These are phyloP conservation scores for Aciculoconidium aculeatum DNA, from an alignment of 805 yeast genomes.

Conservation along the genomic window DNA sequence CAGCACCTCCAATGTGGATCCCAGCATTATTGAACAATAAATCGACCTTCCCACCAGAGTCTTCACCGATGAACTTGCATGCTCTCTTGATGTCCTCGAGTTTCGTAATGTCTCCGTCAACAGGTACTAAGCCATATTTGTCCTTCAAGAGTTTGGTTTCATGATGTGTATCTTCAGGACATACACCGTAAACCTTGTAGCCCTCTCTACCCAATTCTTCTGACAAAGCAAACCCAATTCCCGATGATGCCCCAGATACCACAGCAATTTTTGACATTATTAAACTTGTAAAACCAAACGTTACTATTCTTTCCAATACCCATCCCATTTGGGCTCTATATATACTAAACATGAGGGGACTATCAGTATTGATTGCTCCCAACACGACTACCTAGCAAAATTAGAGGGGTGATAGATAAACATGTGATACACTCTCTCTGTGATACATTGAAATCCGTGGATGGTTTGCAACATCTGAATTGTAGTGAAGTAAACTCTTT, in stretches of 20 bases:
- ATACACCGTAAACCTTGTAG: slow-evolving; percentile 15
- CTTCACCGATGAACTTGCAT: slow-evolving; percentile 14
- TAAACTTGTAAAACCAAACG: too few relatives aligned
- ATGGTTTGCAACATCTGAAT: too few relatives aligned
- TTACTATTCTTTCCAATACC: too few relatives aligned
- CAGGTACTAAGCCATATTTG: slow-evolving; percentile 21
- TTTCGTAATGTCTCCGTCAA: slow-evolving; percentile 32
- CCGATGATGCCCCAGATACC: slow-evolving; percentile 21
- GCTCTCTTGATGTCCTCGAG: slow-evolving; percentile 21
- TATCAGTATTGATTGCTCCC: too few relatives aligned
- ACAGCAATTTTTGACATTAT: slow-evolving; percentile 14
- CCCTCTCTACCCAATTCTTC: slow-evolving; percentile 16
- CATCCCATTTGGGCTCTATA: too few relatives aligned
- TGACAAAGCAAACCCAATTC: slow-evolving; percentile 20
- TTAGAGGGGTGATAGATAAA: too few relatives aligned
- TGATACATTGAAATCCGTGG: too few relatives aligned
- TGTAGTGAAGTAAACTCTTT: too few relatives aligned
- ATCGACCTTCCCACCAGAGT: slow-evolving; percentile 29
- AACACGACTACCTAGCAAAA: too few relatives aligned
- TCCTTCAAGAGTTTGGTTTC: slow-evolving; percentile 12
- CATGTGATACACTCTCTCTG: too few relatives aligned
- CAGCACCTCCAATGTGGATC: slow-evolving; percentile 22
- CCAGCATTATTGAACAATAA: slow-evolving; percentile 41
- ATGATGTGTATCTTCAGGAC: slow-evolving; percentile 11
- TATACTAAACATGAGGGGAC: too few relatives aligned